These are phyloP conservation scores for Phoma sp. DNA, from an alignment of 2,329 filamentous ascomycete genomes.

Conservation along the genomic window DNA sequence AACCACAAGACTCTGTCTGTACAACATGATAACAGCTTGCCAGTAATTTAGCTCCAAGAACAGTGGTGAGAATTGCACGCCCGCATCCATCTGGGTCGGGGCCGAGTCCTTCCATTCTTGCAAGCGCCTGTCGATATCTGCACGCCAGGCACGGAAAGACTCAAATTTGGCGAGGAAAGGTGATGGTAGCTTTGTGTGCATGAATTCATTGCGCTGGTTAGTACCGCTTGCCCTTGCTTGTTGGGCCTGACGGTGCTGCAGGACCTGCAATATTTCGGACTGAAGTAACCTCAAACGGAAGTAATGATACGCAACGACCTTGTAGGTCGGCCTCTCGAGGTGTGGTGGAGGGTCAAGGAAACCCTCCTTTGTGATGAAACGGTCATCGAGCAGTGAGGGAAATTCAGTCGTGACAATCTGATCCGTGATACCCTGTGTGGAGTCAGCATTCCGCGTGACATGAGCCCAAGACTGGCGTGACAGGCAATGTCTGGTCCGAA, in stretches of 20 bases:
- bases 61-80: slow-evolving; percentile 86
- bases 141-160: slow-evolving; percentile 86
- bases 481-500: neutral
- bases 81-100: slow-evolving; percentile 77
- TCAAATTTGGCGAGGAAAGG: slow-evolving; percentile 84
- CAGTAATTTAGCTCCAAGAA: slow-evolving; percentile 97
- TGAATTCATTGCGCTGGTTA: slow-evolving; percentile 71
- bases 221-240: slow-evolving; percentile 71
- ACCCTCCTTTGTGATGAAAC: slow-evolving; percentile 81
- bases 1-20: slow-evolving; percentile 86
- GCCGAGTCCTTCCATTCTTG: slow-evolving; percentile 86
- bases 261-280: slow-evolving; percentile 91
- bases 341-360: slow-evolving; percentile 67
- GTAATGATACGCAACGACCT: slow-evolving; percentile 89
- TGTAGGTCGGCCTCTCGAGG: slow-evolving; percentile 76
- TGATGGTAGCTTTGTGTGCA: slow-evolving; percentile 79
- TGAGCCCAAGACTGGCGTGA: too few species aligned
- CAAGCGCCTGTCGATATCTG: slow-evolving; percentile 82
- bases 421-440: slow-evolving; percentile 73
- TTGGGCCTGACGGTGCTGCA: slow-evolving; percentile 90
- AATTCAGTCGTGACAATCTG: slow-evolving; percentile 96
- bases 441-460: slow-evolving; percentile 14
- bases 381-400: slow-evolving; percentile 85
- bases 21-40: slow-evolving; percentile 96
- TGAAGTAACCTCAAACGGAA: slow-evolving; percentile 86